A percentile compares a stretch with the other conserved stretches of the same genome.
Conservation (phyloP, 169 alveolate species). For the Sarcocystis neurona region DNA sequence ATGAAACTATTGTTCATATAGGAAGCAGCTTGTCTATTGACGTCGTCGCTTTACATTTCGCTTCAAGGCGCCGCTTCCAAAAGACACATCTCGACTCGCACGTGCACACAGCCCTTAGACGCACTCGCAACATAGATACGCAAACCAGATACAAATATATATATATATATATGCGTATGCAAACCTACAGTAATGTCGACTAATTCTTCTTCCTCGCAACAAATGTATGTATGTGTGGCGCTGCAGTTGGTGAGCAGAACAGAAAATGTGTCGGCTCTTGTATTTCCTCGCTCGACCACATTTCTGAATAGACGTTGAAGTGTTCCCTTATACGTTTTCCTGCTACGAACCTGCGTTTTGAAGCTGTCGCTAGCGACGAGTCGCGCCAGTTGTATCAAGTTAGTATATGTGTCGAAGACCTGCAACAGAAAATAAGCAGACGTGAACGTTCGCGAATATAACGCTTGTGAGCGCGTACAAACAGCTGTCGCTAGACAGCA, state of each 20-base stretch:
- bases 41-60: too few species aligned
- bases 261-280: neutral
- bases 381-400: neutral
- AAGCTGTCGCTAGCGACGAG: neutral
- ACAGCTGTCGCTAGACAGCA: too few species aligned
- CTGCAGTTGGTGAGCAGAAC: neutral
- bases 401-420: neutral
- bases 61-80: too few species aligned
- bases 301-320: neutral
- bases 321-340: neutral
- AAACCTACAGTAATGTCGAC: neutral
- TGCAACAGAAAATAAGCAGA: neutral
- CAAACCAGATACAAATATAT: too few species aligned
- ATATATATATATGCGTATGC: too few species aligned
- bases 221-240: neutral
- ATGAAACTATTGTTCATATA: too few species aligned
- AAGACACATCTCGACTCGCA: too few species aligned
- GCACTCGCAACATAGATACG: too few species aligned
- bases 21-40: too few species aligned
- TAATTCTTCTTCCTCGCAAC: neutral
- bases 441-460: too few species aligned
- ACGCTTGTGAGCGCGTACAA: too few species aligned
- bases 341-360: slow-evolving; percentile 4
- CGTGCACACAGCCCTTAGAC: too few species aligned
- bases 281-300: neutral